Base-by-base conservation (phyloP, 176 grass and related monocot species). In the Triticum dicoccoides region DNA sequence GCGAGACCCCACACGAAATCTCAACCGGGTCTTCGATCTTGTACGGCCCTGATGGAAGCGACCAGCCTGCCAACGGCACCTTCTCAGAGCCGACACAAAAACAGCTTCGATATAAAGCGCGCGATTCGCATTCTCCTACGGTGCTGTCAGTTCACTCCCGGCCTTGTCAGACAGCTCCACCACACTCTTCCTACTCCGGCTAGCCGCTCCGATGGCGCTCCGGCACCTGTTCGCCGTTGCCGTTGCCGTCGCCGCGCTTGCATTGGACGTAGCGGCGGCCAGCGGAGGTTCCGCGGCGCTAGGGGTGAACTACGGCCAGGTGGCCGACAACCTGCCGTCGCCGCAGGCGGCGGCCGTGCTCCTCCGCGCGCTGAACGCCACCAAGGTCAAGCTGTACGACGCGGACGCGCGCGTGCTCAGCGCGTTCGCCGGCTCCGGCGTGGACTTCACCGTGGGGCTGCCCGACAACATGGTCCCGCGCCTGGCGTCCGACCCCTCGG, bases 301-400 rank as follows among this genome's bases (percentile, higher is more conserved):
- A 2, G 95, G 95, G 7, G 79, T 98, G 61, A 98, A 98, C 83
- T 98, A 98, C 30, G 95, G 95, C 15, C 93, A 95, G 82, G 89
- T 98, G 9, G 95, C 93, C 11, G 83, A 98, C 69, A 95, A 98
- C 81, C 84, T 98, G 2, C 95, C 95, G 1, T 75, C 95, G 4
- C 95, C 95, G 2, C 63, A 83, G 5, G 81, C 69, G 0, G 95
- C 90, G 1, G 49, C 89, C 2, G 29, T 81, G 2, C 93, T 98
- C 52, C 83, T 98, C 73, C 86, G 83, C 35, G 84, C 91, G 51
- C 83, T 98, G 2, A 80, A 91, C 34, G 91, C 86, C 8, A 83
- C 42, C 5, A 90, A 62, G 5, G 88, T 98, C 0, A 94, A 94
- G 74, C 91, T 98, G 3, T 98, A 98, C 58, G 93, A 98, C 79